A percentile compares a stretch with the other conserved stretches of the same genome.
Evolutionary conservation across 495 filamentous ascomycete species (phyloP).

Genomic region (Xylaria sp.): DNA sequence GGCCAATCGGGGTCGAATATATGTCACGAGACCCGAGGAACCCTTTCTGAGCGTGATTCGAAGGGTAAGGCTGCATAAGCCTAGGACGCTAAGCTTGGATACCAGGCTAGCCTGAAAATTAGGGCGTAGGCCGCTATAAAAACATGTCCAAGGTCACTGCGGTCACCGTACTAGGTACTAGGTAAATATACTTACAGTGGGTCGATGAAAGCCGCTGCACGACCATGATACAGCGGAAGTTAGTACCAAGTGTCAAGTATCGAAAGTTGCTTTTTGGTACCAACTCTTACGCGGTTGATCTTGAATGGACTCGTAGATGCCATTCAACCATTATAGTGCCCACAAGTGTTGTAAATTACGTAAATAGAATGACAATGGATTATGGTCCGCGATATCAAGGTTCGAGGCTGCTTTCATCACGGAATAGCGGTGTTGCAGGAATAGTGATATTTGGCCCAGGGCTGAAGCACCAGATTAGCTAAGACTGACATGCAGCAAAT

Average conservation of each 20-base stretch:
- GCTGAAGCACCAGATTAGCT: background rate
- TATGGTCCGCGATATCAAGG: background rate
- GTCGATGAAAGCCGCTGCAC: background rate
- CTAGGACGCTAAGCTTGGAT: no score
- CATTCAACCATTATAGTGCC: no score
- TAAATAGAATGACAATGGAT: background rate
- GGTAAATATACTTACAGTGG: background rate
- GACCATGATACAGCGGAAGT: background rate
- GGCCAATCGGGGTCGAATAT: background rate
- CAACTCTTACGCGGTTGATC: background rate
- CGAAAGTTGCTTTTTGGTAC: background rate
- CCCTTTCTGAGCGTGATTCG: no score
- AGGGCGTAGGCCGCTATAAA: background rate
- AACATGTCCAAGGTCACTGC: background rate
- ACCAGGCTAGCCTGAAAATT: no score
- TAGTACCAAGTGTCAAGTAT: background rate
- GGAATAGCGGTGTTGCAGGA: background rate
- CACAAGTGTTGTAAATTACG: background rate
- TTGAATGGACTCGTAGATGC: no score
- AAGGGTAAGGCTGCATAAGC: no score
- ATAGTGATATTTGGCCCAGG: background rate
- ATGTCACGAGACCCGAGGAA: background rate
- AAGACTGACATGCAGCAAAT: constrained; percentile 1
- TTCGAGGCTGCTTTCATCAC: background rate
- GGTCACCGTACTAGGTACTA: no score